Evolutionary conservation across 176 grass and related monocot species (phyloP), one percentile per base, ranked within the genome.

Genomic region (Paspalum vaginatum): DNA sequence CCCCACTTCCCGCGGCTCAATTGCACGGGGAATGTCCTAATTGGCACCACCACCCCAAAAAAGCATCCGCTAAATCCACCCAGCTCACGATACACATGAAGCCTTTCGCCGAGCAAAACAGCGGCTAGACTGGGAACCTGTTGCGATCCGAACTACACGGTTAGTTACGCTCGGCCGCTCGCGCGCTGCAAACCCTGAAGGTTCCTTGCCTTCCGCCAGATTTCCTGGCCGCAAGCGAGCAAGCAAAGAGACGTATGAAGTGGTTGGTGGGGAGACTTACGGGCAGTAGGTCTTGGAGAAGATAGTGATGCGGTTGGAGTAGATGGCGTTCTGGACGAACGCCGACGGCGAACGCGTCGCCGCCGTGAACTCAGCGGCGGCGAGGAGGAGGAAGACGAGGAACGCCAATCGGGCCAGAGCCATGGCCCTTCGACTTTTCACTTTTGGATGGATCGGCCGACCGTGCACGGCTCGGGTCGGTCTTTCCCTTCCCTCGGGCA

Each of bases 251-350:
- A 9, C 10, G 32, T 4, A 48, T 1, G 54, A 41, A 68, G 11
- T 50, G 20, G 13, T 37, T 70, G 68, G 63, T 26, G n/a, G 24
- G 9, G 13, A 11, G 47, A 21, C 54, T 85, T 87, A 98, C 95
- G 87, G 89, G 95, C 92, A 93, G 83, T 98, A 94, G 54, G 89
- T 83, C 63, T 94, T 94, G 54, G 95, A 98, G 90, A 98, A 98
- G 81, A 98, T 98, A 75, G 88, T 85, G 80, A 98, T 91, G 76
- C 92, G 92, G 54, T 94, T 89, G 70, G 95, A 98, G 88, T 98
- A 98, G 76, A 94, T 87, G 81, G 85, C 89, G 86, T 94, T 94
- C 74, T 94, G 92, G 12, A 98, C 92, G 78, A 87, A 98, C 47
- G 92, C 95, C 58, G 92, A 84, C 59, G 90, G 76, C 12, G 92